Conservation (phyloP, 768 basidiomycete genomes). For the Collybia sp. region DNA sequence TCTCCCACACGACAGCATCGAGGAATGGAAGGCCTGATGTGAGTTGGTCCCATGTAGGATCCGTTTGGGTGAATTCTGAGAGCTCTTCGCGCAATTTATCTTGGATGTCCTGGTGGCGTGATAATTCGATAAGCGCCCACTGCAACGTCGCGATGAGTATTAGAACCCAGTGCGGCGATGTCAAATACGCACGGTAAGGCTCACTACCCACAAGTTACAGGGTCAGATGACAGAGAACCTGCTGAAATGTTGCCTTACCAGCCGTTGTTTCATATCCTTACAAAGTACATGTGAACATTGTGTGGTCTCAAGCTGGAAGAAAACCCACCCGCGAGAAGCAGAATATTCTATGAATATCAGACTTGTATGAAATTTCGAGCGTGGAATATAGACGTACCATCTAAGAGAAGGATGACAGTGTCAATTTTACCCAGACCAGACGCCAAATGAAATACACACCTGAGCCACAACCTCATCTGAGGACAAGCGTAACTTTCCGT, state of each 20-base stretch:
- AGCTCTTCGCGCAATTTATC: conserved; percentile 13
- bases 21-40: conserved; percentile 29
- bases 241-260: not conserved
- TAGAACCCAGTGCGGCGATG: not conserved
- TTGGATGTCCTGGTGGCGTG: conserved; percentile 13
- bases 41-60: conserved; percentile 36
- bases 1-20: conserved; percentile 37
- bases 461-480: conserved; percentile 23
- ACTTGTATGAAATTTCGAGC: not conserved
- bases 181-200: not conserved
- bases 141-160: conserved; percentile 1
- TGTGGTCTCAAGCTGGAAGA: not conserved
- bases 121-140: conserved; percentile 19
- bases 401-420: not conserved
- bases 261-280: conserved; percentile 4
- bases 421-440: not conserved
- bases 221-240: not conserved
- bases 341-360: conserved; percentile 25
- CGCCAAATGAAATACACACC: conserved; percentile 9
- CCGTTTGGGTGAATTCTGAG: conserved; percentile 8
- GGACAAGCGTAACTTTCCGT: conserved; percentile 14
- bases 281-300: not conserved
- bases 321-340: conserved; percentile 27
- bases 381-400: not conserved
- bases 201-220: not conserved